These are phyloP conservation scores for Rhodotorula paludigena DNA, from an alignment of 768 basidiomycete species.

Conservation along the genomic window DNA sequence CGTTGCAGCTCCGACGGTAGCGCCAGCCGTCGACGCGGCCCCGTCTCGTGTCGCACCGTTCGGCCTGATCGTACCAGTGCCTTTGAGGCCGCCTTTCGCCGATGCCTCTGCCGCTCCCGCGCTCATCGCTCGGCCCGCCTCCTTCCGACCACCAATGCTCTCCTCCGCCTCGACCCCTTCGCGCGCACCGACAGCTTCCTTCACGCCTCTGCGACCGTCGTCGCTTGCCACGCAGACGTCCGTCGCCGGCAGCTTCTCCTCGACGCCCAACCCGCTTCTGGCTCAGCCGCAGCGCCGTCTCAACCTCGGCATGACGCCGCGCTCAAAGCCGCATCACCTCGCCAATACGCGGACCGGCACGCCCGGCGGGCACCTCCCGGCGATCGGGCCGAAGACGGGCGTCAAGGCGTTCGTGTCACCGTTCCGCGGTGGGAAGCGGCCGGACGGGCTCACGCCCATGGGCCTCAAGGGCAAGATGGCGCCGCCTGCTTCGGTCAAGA, in stretches of 20 bases:
- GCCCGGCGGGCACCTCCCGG: background rate
- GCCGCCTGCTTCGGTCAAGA: background rate
- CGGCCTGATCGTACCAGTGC: background rate
- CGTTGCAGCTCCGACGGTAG: background rate
- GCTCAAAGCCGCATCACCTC: constrained; percentile 32
- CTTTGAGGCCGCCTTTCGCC: background rate
- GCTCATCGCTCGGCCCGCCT: background rate
- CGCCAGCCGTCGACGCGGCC: background rate
- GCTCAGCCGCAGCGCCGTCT: constrained; percentile 18
- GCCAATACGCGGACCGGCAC: constrained; percentile 19
- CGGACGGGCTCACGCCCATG: constrained; percentile 29
- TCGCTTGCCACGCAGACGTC: background rate
- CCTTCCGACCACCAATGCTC: constrained; percentile 18
- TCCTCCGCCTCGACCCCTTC: background rate
- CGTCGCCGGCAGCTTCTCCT: background rate
- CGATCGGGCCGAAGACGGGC: background rate
- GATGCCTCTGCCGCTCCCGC: too few species aligned
- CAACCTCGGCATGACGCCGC: constrained; percentile 39
- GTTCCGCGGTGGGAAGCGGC: constrained; percentile 39
- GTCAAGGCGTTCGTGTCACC: constrained; percentile 38
- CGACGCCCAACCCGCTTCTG: constrained; percentile 10
- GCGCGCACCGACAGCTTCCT: background rate
- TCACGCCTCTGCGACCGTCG: background rate
- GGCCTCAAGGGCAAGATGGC: constrained; percentile 14
- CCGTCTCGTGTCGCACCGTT: too few species aligned